Evolutionary conservation across 345 rosid genomes (phyloP).

Genomic region (Lumnitzera littorea): DNA sequence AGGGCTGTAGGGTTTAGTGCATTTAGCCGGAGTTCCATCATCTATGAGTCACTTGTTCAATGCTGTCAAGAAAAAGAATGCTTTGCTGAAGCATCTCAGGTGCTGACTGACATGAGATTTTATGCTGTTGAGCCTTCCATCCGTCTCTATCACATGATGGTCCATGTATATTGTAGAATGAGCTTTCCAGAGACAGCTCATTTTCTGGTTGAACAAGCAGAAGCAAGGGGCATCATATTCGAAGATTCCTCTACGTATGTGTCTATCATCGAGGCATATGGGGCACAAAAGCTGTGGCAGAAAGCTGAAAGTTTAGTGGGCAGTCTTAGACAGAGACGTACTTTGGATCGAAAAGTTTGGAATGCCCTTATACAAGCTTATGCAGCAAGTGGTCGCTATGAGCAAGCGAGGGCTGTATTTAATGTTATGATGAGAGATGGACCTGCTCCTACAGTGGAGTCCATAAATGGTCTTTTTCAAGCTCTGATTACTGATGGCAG

Average conservation of each 20-base stretch:
- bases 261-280: constrained; percentile 65
- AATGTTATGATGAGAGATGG: constrained; percentile 92
- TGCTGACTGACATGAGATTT: constrained; percentile 76
- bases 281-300: constrained; percentile 69
- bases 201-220: constrained; percentile 51
- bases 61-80: constrained; percentile 57
- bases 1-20: constrained; percentile 34
- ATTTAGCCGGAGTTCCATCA: constrained; percentile 34
- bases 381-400: constrained; percentile 87
- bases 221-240: constrained; percentile 38
- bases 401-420: constrained; percentile 87
- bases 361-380: constrained; percentile 81
- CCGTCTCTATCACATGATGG: constrained; percentile 45
- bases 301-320: constrained; percentile 88
- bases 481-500: constrained; percentile 74
- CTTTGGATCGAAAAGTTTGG: constrained; percentile 68
- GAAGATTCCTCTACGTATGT: constrained; percentile 38
- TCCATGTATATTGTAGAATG: constrained; percentile 52
- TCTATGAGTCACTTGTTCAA: constrained; percentile 67
- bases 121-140: constrained; percentile 50
- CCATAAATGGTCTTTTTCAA: constrained; percentile 76
- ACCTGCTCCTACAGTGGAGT: constrained; percentile 83
- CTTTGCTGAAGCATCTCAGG: constrained; percentile 71
- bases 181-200: constrained; percentile 89
- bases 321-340: constrained; percentile 46